Conservation (phyloP, 1,284 basidiomycete species). For the Crocinoboletus sp. region DNA sequence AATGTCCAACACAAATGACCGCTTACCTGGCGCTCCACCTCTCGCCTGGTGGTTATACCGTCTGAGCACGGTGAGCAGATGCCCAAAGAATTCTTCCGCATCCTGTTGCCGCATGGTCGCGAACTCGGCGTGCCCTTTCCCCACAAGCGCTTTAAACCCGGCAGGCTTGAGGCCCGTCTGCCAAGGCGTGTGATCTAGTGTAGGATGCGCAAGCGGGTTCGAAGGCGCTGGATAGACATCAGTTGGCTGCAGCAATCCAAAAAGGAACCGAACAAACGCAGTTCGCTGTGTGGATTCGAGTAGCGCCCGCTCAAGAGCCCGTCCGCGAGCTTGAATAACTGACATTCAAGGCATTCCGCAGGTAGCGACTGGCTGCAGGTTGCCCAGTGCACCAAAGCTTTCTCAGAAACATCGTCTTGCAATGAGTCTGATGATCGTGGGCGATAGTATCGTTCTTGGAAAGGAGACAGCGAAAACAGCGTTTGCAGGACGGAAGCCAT, state of each 20-base stretch:
- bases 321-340: conserved; percentile 91
- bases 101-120: conserved; percentile 98
- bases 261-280: conserved; percentile 7
- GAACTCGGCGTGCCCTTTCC: conserved; percentile 93
- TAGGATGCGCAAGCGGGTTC: conserved; percentile 35
- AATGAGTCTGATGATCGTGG: conserved; percentile 3
- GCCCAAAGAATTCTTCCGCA: conserved; percentile 90
- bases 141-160: conserved; percentile 88
- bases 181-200: conserved; percentile 51
- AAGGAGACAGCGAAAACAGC: conserved; percentile 77
- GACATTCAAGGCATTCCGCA: conserved; percentile 89
- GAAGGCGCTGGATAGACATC: conserved; percentile 15
- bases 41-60: conserved; percentile 56
- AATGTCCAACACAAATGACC: not conserved
- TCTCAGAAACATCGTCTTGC: conserved; percentile 26
- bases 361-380: conserved; percentile 70
- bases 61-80: conserved; percentile 71
- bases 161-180: conserved; percentile 84
- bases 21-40: conserved; percentile 34
- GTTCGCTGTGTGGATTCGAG: conserved; percentile 43
- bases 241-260: not conserved
- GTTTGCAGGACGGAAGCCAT: conserved; percentile 94
- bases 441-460: conserved; percentile 68
- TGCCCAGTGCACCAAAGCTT: conserved; percentile 54
- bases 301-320: conserved; percentile 93